Evolutionary conservation across 1,139 yeast genomes (phyloP).

Genomic region (Blastobotrys raffinosifermentans): DNA sequence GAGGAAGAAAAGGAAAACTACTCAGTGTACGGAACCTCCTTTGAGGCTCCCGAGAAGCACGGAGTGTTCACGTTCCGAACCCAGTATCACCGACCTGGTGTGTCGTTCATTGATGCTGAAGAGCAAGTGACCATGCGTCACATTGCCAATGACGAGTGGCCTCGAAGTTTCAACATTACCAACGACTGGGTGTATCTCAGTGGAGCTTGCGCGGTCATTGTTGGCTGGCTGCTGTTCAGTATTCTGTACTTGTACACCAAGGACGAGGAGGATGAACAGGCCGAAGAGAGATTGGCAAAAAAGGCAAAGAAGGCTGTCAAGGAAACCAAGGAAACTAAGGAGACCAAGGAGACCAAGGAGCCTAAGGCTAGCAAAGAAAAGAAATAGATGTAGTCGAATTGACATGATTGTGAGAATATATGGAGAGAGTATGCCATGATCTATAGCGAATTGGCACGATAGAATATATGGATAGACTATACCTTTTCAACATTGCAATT

Average conservation of each 20-base stretch:
- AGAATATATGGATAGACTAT: too few species aligned
- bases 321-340: too few species aligned
- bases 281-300: constrained; percentile 10
- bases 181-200: constrained; percentile 89
- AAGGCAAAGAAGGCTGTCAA: constrained; percentile 8
- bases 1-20: constrained; percentile 17
- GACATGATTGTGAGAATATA: too few species aligned
- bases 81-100: constrained; percentile 78
- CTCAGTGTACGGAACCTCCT: constrained; percentile 47
- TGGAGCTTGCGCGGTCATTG: constrained; percentile 61
- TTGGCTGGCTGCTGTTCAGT: constrained; percentile 72
- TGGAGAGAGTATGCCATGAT: too few species aligned
- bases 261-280: constrained; percentile 9
- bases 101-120: constrained; percentile 58
- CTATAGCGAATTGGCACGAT: too few species aligned
- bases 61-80: constrained; percentile 89
- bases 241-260: constrained; percentile 50
- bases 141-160: constrained; percentile 91
- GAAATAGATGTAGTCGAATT: too few species aligned
- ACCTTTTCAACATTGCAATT: too few species aligned
- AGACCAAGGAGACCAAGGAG: too few species aligned
- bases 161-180: constrained; percentile 87
- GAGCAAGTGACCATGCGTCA: constrained; percentile 83
- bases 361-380: background rate
- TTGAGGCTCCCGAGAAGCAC: constrained; percentile 88